phyloP scores from a whole-genome alignment of 148 eudicot species.

The Chenopodium album region DNA sequence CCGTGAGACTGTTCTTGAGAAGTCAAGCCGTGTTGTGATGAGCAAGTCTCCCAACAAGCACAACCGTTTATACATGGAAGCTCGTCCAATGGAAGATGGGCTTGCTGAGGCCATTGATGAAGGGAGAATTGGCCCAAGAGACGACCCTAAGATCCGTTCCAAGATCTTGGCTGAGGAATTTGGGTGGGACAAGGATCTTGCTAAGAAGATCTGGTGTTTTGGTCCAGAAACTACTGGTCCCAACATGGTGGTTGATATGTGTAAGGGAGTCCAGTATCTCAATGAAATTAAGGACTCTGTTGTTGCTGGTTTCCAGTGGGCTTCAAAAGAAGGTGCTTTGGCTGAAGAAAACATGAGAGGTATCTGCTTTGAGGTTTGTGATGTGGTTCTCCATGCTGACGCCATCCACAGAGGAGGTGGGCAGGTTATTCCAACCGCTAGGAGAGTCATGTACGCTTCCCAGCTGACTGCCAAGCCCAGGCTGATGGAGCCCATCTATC shows the following conservation, averaged over 20 bases:
- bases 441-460: slow-evolving; percentile 23
- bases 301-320: slow-evolving; percentile 30
- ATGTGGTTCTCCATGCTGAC: slow-evolving; percentile 26
- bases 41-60: slow-evolving; percentile 29
- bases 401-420: slow-evolving; percentile 27
- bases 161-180: slow-evolving; percentile 24
- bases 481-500: slow-evolving; percentile 24
- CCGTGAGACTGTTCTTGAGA: slow-evolving; percentile 24
- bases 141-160: slow-evolving; percentile 23
- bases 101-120: slow-evolving; percentile 27
- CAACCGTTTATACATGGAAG: slow-evolving; percentile 30
- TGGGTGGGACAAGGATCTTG: slow-evolving; percentile 33
- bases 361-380: slow-evolving; percentile 25
- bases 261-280: slow-evolving; percentile 26
- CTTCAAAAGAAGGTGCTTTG: slow-evolving; percentile 27
- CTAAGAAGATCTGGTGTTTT: slow-evolving; percentile 28
- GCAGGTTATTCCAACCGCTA: slow-evolving; percentile 25
- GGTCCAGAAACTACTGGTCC: slow-evolving; percentile 28
- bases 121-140: slow-evolving; percentile 23
- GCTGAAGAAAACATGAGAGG: slow-evolving; percentile 29
- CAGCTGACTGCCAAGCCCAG: slow-evolving; percentile 27
- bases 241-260: slow-evolving; percentile 29
- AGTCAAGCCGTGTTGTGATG: slow-evolving; percentile 20
- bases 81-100: slow-evolving; percentile 21
- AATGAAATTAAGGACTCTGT: slow-evolving; percentile 28